These are phyloP conservation scores for Aspergillus egyptiacus DNA, from an alignment of 495 filamentous ascomycete genomes.

Conservation along the genomic window DNA sequence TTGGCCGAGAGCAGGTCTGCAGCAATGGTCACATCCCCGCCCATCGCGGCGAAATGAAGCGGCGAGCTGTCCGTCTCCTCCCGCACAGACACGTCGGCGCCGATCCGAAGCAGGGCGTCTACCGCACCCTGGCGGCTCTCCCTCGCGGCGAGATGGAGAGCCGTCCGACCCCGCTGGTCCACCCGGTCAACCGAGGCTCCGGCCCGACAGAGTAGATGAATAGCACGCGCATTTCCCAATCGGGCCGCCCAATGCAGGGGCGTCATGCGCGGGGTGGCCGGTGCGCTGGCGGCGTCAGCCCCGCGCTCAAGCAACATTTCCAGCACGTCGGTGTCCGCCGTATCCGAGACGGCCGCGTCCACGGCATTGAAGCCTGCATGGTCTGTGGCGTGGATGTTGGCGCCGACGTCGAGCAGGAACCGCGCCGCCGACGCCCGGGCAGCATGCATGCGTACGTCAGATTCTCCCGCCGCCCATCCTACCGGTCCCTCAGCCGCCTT, in stretches of 20 bases:
- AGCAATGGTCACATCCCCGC: background rate
- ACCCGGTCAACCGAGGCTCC: background rate
- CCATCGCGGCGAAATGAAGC: no score
- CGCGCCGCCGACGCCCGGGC: background rate
- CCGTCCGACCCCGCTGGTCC: background rate
- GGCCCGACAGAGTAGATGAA: background rate
- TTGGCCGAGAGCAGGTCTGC: background rate
- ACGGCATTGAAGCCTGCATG: background rate
- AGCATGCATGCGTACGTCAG: no score
- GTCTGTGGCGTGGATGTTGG: background rate
- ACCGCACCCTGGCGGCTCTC: background rate
- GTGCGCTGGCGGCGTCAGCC: background rate
- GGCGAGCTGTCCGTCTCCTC: no score
- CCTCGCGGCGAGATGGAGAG: background rate
- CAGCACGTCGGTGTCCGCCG: background rate
- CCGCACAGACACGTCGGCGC: no score
- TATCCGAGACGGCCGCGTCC: background rate
- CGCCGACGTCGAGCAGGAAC: background rate
- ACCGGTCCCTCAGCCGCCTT: background rate
- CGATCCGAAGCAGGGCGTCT: background rate
- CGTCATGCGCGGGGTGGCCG: background rate
- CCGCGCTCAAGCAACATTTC: background rate
- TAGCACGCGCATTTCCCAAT: background rate
- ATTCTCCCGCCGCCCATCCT: no score
- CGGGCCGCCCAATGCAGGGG: background rate